phyloP scores from a whole-genome alignment of 345 rosid species.

The Bruguiera sexangula region DNA sequence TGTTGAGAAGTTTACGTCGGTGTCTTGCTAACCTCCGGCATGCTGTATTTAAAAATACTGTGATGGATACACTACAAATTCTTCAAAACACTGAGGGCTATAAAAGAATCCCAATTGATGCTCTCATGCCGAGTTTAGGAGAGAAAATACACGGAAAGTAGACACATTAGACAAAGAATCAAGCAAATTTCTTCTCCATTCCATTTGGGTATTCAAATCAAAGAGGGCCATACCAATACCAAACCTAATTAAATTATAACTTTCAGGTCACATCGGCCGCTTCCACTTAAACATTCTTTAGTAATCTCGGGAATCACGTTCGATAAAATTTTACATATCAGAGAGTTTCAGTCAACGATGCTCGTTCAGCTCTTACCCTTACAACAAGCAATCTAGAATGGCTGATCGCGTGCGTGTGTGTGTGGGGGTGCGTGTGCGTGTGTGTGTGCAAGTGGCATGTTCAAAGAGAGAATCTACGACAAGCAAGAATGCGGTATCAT shows the following conservation, averaged over 20 bases:
- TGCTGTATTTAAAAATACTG: slow-evolving; percentile 13
- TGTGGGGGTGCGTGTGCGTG: background rate
- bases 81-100: background rate
- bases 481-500: no score
- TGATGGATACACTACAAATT: background rate
- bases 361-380: background rate
- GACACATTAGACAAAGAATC: no score
- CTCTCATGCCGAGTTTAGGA: no score
- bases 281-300: background rate
- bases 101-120: background rate
- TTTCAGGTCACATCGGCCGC: background rate
- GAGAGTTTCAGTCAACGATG: background rate
- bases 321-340: background rate
- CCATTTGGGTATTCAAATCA: no score
- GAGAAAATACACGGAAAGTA: no score
- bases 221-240: no score
- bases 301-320: slow-evolving; percentile 7
- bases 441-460: background rate
- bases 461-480: slow-evolving; percentile 6
- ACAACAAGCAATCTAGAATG: background rate
- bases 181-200: no score
- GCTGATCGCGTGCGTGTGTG: background rate
- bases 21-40: slow-evolving; percentile 26
- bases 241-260: no score
- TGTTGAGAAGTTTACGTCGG: slow-evolving; percentile 16